Conservation (phyloP, 768 basidiomycete genomes). For the Leccinellum albellum region DNA sequence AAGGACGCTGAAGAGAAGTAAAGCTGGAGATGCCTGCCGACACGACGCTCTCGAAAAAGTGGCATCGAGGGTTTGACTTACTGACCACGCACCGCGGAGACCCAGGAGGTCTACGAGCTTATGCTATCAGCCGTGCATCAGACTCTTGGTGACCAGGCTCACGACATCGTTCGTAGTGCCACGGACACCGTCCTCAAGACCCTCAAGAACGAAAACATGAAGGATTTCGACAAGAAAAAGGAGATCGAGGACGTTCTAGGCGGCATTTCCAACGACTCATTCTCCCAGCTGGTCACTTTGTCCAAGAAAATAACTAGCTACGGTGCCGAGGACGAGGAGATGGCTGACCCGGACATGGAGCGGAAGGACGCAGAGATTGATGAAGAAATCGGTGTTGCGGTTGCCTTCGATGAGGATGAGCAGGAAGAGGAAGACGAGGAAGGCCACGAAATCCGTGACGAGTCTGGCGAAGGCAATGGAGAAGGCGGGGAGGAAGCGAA, state of each 20-base stretch:
- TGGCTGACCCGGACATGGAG: slow-evolving; percentile 77
- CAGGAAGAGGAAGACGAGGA: slow-evolving; percentile 91
- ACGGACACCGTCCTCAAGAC: slow-evolving; percentile 89
- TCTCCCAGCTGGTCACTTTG: slow-evolving; percentile 77
- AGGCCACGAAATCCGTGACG: slow-evolving; percentile 81
- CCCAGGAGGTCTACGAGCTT: slow-evolving; percentile 89
- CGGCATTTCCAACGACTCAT: slow-evolving; percentile 62
- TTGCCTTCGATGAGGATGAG: slow-evolving; percentile 97
- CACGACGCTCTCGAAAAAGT: slow-evolving; percentile 59
- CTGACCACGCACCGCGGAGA: slow-evolving; percentile 90
- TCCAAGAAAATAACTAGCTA: slow-evolving; percentile 97
- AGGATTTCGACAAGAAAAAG: slow-evolving; percentile 97
- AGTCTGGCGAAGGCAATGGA: slow-evolving; percentile 72
- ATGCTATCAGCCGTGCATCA: slow-evolving; percentile 81
- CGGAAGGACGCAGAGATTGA: slow-evolving; percentile 87
- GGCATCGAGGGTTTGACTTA: slow-evolving; percentile 76
- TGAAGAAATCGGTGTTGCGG: slow-evolving; percentile 95
- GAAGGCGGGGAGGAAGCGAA: slow-evolving; percentile 44
- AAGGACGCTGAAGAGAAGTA: slow-evolving; percentile 90
- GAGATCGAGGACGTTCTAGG: slow-evolving; percentile 81
- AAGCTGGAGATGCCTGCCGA: slow-evolving; percentile 50
- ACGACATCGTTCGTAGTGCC: slow-evolving; percentile 92
- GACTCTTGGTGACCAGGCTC: slow-evolving; percentile 88
- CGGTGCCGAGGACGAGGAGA: slow-evolving; percentile 77
- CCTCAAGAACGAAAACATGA: slow-evolving; percentile 82